Evolutionary conservation across 768 basidiomycete species (phyloP).

Genomic region (Termitomyces sp.): DNA sequence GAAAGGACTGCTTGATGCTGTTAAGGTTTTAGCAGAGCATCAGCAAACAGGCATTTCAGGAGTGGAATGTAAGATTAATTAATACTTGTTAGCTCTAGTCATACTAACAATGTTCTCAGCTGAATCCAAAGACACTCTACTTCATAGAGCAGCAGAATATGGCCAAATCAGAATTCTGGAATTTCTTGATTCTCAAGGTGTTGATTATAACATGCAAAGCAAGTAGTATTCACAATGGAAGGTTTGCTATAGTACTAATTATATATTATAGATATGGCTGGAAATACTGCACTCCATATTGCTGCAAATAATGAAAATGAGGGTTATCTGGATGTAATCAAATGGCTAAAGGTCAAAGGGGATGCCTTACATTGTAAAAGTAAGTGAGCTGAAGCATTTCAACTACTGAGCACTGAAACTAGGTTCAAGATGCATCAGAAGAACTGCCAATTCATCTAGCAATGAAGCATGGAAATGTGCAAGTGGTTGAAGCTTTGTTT

Average conservation of each 20-base stretch:
- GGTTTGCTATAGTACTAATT: background rate
- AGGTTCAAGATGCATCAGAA: background rate
- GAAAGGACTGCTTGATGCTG: background rate
- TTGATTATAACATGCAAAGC: background rate
- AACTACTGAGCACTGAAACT: background rate
- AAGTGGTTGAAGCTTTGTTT: background rate
- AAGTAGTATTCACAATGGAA: background rate
- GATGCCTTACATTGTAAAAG: background rate
- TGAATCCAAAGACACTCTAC: background rate
- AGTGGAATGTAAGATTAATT: background rate
- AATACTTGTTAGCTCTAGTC: background rate
- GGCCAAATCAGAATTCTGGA: background rate
- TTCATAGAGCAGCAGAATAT: background rate
- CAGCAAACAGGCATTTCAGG: background rate
- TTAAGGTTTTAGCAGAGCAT: background rate
- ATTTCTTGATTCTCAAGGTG: background rate
- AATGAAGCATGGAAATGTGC: background rate
- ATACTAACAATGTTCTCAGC: background rate
- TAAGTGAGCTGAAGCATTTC: background rate
- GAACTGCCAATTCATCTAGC: background rate
- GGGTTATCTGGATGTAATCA: background rate
- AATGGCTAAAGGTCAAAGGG: background rate
- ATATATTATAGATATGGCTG: background rate
- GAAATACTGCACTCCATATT: background rate
- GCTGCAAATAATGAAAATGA: background rate